Conservation (phyloP, 202 grass and related monocot species). For the Eragrostis tef region DNA sequence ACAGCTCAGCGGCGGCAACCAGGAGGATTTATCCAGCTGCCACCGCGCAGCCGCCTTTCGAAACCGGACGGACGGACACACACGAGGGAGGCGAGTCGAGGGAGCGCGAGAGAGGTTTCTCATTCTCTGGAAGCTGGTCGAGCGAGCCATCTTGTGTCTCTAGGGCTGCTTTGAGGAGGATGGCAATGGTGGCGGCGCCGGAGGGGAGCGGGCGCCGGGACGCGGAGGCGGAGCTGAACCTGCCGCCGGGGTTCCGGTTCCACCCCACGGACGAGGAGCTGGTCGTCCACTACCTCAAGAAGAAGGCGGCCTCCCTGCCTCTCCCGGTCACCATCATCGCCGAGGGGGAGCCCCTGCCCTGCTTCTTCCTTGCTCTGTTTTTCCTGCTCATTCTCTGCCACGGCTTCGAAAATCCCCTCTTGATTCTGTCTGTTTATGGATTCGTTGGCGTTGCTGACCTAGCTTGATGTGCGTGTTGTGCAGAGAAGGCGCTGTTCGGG, state of each 20-base stretch:
- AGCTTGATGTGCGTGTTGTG: background rate
- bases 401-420: background rate
- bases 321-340: too few species aligned
- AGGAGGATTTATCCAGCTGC: conserved; percentile 2
- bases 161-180: background rate
- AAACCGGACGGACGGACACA: conserved; percentile 18
- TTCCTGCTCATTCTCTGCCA: background rate
- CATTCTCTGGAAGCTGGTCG: conserved; percentile 12
- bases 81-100: background rate
- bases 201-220: conserved; percentile 57
- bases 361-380: conserved; percentile 1
- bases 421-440: background rate
- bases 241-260: conserved; percentile 94
- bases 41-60: conserved; percentile 31
- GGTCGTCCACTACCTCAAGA: conserved; percentile 73
- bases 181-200: conserved; percentile 17
- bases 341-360: too few species aligned
- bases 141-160: background rate
- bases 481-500: conserved; percentile 91
- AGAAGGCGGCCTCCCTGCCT: too few species aligned
- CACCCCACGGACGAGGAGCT: conserved; percentile 94
- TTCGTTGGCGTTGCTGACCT: conserved; percentile 16
- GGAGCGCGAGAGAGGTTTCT: background rate
- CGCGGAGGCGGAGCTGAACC: conserved; percentile 89
- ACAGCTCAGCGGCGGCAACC: background rate